phyloP scores from a whole-genome alignment of 257 asterid genomes.

The Solanum peruvianum region DNA sequence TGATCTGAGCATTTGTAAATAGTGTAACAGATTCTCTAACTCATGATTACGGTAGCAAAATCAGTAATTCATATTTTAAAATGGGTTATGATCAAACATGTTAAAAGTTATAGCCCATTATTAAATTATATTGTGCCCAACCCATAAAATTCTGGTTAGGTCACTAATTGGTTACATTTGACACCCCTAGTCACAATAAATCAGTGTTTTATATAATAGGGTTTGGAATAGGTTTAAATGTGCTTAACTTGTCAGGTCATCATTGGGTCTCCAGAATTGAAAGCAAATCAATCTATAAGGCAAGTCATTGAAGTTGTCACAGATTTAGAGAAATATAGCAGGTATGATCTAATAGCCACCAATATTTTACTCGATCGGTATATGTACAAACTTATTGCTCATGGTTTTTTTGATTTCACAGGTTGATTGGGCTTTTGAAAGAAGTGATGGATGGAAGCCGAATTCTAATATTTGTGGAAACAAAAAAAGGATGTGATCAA shows the following conservation, averaged over 20 bases:
- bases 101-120: not conserved
- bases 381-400: slow-evolving; percentile 7
- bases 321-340: slow-evolving; percentile 78
- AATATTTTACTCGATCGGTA: not conserved
- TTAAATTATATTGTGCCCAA: not conserved
- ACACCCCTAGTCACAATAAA: not conserved
- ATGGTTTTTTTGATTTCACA: slow-evolving; percentile 18
- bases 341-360: slow-evolving; percentile 26
- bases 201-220: not conserved
- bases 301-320: slow-evolving; percentile 74
- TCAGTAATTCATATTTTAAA: not conserved
- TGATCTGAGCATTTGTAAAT: not conserved
- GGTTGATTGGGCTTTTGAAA: slow-evolving; percentile 65
- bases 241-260: slow-evolving; percentile 36
- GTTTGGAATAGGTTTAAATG: not conserved
- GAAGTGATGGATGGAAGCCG: slow-evolving; percentile 84
- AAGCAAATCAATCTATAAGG: slow-evolving; percentile 75
- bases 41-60: not conserved
- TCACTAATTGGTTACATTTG: not conserved
- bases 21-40: not conserved
- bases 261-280: slow-evolving; percentile 69
- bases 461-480: slow-evolving; percentile 74
- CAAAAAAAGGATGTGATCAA: slow-evolving; percentile 91
- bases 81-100: not conserved
- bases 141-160: not conserved